Base-by-base conservation (phyloP, 352 stramenopile genomes). In the Phytophthora hybrid region DNA sequence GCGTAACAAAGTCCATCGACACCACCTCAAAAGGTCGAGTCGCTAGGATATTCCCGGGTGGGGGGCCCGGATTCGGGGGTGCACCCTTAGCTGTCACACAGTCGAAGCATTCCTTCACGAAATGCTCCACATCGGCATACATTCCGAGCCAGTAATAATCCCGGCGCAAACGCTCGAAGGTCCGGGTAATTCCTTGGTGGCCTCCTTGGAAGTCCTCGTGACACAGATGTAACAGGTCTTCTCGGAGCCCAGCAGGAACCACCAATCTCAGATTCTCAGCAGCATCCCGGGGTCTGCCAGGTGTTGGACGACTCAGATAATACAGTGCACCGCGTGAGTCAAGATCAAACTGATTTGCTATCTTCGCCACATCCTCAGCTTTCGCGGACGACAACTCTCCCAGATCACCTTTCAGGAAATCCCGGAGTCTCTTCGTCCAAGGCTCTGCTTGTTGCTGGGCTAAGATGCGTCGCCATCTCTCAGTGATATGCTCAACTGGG, bases 1-100 rank as follows among this genome's bases (percentile, higher is more conserved):
- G 52, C 6, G 59, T 73, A 10, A 69, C 47, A 18, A 67, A 76
- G n/a, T 73, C 63, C 69, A 66, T 75, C 14, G 61, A 66, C 2
- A 75, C 52, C 0, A 66, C 29, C 18, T 71, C 41, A 37, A 75
- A 66, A 16, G 66, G 58, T 11, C 49, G 21, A 10, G 57, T 66
- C 0, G 56, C 18, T 2, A 62, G 10, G 1, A 73, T 55, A 18
- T 73, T 73, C 14, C 66, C 39, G 1, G 47, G 49, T 5, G 66
- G 63, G 1, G 59, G 49, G 2, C 66, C 63, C 4, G 39, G 57
- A 18, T 59, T 59, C 13, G 34, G 23, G 4, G 58, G 58, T 23
- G 49, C n/a, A 1, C 37, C 37, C 21, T 73, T 73, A 31, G 44
- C 46, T 0, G 58, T 66, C 11, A 49, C 41, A 18, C 41, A 47